Evolutionary conservation across 192 early-diverging fungal species (phyloP).

Genomic region (Spizellomyces punctatus): DNA sequence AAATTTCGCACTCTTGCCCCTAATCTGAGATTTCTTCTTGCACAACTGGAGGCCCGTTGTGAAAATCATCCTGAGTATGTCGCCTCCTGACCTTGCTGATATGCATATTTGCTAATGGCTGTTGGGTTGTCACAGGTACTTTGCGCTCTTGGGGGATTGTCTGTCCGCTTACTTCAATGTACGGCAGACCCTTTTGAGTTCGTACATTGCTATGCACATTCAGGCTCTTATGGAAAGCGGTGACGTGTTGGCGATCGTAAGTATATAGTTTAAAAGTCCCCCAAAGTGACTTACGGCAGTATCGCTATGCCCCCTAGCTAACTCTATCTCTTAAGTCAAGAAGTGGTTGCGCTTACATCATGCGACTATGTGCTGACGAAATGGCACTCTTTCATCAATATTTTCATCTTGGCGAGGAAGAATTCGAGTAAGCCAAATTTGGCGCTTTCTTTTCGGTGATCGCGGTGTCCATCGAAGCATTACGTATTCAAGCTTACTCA

Average conservation of each 20-base stretch:
- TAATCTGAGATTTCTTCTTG: conserved; percentile 62
- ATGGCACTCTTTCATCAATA: conserved; percentile 76
- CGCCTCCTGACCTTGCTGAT: neutral
- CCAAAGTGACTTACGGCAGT: neutral
- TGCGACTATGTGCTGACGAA: conserved; percentile 84
- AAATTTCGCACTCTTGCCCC: conserved; percentile 76
- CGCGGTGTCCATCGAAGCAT: neutral
- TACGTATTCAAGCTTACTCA: neutral
- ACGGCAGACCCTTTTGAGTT: conserved; percentile 67
- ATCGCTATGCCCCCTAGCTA: neutral
- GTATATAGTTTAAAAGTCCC: neutral
- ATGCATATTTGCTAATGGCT: neutral
- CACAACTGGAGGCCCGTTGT: conserved; percentile 77
- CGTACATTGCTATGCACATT: conserved; percentile 67
- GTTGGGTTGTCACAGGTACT: conserved; percentile 47
- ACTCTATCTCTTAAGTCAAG: conserved; percentile 50
- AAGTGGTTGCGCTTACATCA: conserved; percentile 83
- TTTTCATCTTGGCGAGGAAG: conserved; percentile 74
- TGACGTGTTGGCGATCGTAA: conserved; percentile 31
- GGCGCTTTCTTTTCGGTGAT: too few species aligned
- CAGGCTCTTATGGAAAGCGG: conserved; percentile 47
- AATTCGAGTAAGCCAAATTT: conserved; percentile 63
- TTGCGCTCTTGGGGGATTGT: conserved; percentile 75
- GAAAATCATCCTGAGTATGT: conserved; percentile 68
- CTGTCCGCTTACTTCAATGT: conserved; percentile 73